Conservation (phyloP, 495 filamentous ascomycete species). For the Penicillium longicatenatum region DNA sequence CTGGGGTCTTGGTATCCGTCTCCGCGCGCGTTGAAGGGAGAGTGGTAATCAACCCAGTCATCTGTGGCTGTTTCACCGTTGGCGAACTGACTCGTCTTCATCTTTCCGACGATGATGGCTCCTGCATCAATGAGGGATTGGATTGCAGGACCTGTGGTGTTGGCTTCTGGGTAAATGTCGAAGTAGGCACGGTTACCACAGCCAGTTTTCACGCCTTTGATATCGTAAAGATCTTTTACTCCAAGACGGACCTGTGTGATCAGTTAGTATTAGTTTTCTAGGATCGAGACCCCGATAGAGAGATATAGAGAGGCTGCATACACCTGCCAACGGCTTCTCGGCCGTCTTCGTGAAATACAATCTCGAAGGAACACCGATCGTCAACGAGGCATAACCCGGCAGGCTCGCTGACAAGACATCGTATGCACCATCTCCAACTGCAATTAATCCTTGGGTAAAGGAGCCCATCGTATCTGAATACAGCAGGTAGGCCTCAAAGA, state of each 20-base stretch:
- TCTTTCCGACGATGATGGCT: slow-evolving; percentile 52
- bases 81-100: slow-evolving; percentile 49
- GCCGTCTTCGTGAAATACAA: slow-evolving; percentile 37
- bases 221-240: slow-evolving; percentile 49
- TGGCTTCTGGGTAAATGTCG: slow-evolving; percentile 34
- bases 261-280: not conserved
- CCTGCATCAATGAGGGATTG: slow-evolving; percentile 44
- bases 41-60: slow-evolving; percentile 46
- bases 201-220: slow-evolving; percentile 44
- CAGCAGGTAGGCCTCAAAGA: slow-evolving; percentile 43
- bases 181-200: slow-evolving; percentile 45
- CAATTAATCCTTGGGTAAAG: slow-evolving; percentile 38
- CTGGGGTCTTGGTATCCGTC: slow-evolving; percentile 47
- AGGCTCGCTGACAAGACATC: not conserved
- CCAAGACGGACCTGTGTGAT: not conserved
- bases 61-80: slow-evolving; percentile 39
- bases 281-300: not conserved
- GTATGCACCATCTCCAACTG: slow-evolving; percentile 24
- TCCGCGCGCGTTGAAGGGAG: slow-evolving; percentile 46
- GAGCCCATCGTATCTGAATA: slow-evolving; percentile 43
- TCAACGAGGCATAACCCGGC: slow-evolving; percentile 20
- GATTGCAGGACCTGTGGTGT: slow-evolving; percentile 34
- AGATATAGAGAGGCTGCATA: not conserved
- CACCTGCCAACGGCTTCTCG: slow-evolving; percentile 38
- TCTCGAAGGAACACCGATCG: slow-evolving; percentile 47